Percentiles rank a stretch among this genome's conserved stretches.
These are phyloP conservation scores for Trichoderma guizhouense DNA, from an alignment of 2,329 filamentous ascomycete genomes.

Conservation along the genomic window DNA sequence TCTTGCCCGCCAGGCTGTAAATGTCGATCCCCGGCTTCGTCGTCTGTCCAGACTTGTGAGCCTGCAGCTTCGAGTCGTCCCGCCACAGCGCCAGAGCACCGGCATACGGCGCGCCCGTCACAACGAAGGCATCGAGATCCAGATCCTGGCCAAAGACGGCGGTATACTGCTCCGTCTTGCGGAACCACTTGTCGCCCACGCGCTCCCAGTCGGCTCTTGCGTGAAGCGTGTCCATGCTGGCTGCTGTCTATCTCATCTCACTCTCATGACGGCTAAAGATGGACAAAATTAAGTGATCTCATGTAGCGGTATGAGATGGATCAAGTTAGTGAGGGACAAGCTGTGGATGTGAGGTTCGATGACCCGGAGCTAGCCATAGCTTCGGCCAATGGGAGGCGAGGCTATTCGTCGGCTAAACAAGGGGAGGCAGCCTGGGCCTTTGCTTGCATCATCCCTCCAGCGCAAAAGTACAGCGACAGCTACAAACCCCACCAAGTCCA, in stretches of 20 bases:
- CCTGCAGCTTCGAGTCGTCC: slow-evolving; percentile 79
- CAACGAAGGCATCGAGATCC: slow-evolving; percentile 90
- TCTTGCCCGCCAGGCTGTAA: slow-evolving; percentile 88
- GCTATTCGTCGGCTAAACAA: slow-evolving; percentile 33
- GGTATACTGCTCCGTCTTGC: slow-evolving; percentile 90
- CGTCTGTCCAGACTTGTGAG: slow-evolving; percentile 68
- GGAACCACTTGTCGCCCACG: slow-evolving; percentile 90
- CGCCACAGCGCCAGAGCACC: slow-evolving; percentile 92
- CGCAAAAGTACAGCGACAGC: not conserved
- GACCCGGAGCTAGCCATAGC: slow-evolving; percentile 12
- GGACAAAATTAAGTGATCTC: not conserved
- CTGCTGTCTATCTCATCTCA: slow-evolving; percentile 20
- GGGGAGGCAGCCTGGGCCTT: not conserved
- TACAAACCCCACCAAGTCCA: not conserved
- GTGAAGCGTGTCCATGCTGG: slow-evolving; percentile 54
- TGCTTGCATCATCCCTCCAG: not conserved
- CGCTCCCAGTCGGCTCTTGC: slow-evolving; percentile 91
- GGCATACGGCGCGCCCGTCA: slow-evolving; percentile 87
- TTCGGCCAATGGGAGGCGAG: slow-evolving; percentile 18
- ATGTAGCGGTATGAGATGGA: not conserved
- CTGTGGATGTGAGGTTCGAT: not conserved
- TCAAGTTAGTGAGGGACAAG: not conserved
- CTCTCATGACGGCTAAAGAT: slow-evolving; percentile 30
- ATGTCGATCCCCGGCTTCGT: slow-evolving; percentile 86
- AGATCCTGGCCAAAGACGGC: slow-evolving; percentile 89